Conservation (phyloP, 176 grass and related monocot species). For the Hordeum marinum region DNA sequence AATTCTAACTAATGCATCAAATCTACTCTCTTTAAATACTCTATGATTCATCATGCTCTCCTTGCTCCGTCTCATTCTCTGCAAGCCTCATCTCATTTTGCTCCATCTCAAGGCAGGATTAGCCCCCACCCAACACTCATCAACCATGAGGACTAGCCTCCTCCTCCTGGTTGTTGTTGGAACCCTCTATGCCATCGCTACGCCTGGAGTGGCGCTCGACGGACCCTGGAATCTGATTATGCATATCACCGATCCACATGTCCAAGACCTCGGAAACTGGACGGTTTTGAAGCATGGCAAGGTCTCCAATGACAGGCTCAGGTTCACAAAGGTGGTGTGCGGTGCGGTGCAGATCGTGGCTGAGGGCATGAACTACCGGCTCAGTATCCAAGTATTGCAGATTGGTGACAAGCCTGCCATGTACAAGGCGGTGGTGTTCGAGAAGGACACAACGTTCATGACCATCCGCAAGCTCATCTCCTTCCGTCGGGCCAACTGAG, state of each 20-base stretch:
- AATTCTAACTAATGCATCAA: too few relatives aligned
- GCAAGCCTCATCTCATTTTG: neutral
- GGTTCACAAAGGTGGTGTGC: neutral
- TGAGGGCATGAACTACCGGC: conserved; percentile 26
- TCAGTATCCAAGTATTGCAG: conserved; percentile 5
- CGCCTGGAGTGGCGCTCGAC: neutral
- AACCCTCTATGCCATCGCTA: neutral
- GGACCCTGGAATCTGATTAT: neutral
- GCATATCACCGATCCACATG: neutral
- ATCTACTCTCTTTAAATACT: neutral
- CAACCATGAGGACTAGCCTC: neutral
- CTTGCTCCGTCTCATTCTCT: neutral
- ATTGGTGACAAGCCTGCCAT: neutral
- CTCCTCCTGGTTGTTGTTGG: neutral
- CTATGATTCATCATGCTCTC: neutral
- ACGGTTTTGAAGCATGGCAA: conserved; percentile 27
- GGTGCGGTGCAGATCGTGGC: conserved; percentile 4
- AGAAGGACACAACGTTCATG: neutral
- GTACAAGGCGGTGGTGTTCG: conserved; percentile 28
- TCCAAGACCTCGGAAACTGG: conserved; percentile 22
- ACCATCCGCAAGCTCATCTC: neutral
- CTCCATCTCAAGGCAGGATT: neutral
- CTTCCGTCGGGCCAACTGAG: neutral
- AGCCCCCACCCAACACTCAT: neutral
- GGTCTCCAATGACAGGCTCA: neutral